Evolutionary conservation across 495 filamentous ascomycete genomes (phyloP), one percentile per base, ranked within the genome.

Genomic region (Penicillium paxilli): DNA sequence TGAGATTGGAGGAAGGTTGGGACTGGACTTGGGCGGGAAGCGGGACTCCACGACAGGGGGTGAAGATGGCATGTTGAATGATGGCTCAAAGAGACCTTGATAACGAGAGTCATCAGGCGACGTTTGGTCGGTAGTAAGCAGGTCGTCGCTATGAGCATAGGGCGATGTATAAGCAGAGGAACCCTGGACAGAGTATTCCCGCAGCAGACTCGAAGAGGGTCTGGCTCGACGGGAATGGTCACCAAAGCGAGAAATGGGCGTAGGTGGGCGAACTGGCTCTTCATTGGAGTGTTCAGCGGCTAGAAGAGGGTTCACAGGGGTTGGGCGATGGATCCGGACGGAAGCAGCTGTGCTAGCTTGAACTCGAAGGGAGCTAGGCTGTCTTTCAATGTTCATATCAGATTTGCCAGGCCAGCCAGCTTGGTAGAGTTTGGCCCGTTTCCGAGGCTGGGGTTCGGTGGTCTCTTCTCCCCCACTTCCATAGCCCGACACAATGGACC

Each of bases 301-400:
- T 33, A 77, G 66, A 5, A 78, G 76, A 33, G 81, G 81, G 25
- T 83, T 83, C 17, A 82, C 68, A 7, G 86, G 80, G 25, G 89
- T 82, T 7, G 91, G 92, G 49, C 89, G 82, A 69, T 95, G 88
- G 38, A 87, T 84, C n/a, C 91, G 89, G 51, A 96, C 79, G 7
- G 92, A 95, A 16, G 89, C 89, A 25, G 91, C 84, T 14, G 90
- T 93, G 66, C 90, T 94, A 17, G 92, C 92, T 57, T 88, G 85
- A 10, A 96, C 90, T 49, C 92, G 80, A n/a, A 96, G 74, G 6
- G 91, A 95, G 32, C 90, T 88, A 17, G 85, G 81, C 42, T 83
- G 84, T 23, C 82, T 77, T 37, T 85, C 88, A 61, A 79, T 79
- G 48, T 79, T 79, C 55, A 94, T 84, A 5, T 87, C 81, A 5